phyloP scores from a whole-genome alignment of 371 early-diverging fungal species.

The Lichtheimia ramosa region DNA sequence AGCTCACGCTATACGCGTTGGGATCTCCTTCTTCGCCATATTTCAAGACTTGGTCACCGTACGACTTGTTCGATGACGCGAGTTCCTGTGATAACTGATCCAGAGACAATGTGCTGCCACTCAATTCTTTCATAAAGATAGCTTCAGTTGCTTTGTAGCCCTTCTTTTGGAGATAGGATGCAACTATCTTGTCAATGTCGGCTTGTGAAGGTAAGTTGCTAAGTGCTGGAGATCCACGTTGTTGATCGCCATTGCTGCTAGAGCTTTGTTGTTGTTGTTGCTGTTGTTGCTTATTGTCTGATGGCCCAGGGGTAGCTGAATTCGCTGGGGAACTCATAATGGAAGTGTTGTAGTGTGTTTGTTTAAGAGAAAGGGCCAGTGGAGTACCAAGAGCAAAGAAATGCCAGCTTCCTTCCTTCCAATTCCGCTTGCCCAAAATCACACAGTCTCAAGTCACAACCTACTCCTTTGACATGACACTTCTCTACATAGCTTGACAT shows the following conservation, averaged over 20 bases:
- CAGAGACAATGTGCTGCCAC: slow-evolving; percentile 26
- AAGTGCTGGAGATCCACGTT: slow-evolving; percentile 1
- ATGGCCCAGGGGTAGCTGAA: background rate
- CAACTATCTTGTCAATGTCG: slow-evolving; percentile 37
- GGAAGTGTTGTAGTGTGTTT: background rate
- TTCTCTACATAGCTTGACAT: too few species aligned
- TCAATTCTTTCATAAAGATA: slow-evolving; percentile 29
- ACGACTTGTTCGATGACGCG: slow-evolving; percentile 15
- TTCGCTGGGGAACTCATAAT: background rate
- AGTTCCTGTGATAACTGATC: slow-evolving; percentile 30
- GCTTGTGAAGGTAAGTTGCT: slow-evolving; percentile 22
- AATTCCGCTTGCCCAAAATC: too few species aligned
- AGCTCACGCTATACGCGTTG: slow-evolving; percentile 75
- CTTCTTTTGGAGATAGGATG: slow-evolving; percentile 40
- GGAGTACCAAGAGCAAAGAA: too few species aligned
- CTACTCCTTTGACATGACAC: too few species aligned
- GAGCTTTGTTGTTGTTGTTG: slow-evolving; percentile 1
- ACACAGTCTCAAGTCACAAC: too few species aligned
- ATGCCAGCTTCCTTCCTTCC: too few species aligned
- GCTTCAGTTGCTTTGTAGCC: slow-evolving; percentile 34
- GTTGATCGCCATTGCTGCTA: background rate
- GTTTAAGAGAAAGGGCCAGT: background rate
- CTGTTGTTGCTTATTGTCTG: background rate
- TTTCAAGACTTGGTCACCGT: slow-evolving; percentile 62
- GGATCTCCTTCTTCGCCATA: slow-evolving; percentile 77